These are phyloP conservation scores for Parathielavia appendiculata DNA, from an alignment of 495 filamentous ascomycete genomes.

Conservation along the genomic window DNA sequence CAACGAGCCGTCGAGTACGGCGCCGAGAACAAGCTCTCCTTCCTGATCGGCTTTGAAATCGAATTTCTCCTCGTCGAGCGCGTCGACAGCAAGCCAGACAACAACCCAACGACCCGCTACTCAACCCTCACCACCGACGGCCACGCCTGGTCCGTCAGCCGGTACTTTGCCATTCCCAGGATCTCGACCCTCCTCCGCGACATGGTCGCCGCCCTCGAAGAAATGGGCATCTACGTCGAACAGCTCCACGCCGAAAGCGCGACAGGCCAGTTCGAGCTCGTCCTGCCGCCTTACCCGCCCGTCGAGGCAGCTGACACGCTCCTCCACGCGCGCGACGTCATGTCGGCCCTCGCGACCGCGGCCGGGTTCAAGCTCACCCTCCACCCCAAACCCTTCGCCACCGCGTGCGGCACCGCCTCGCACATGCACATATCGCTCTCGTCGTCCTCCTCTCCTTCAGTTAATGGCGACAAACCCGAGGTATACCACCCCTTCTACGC, in stretches of 20 bases:
- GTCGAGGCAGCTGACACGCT: conserved; percentile 68
- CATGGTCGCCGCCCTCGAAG: conserved; percentile 52
- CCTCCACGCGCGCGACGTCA: conserved; percentile 64
- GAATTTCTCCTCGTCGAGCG: conserved; percentile 68
- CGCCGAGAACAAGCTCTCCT: conserved; percentile 41
- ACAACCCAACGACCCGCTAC: conserved; percentile 27
- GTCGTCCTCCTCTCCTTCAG: conserved; percentile 16
- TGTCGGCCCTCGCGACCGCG: conserved; percentile 52
- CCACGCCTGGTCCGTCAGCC: conserved; percentile 61
- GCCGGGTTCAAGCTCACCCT: conserved; percentile 68
- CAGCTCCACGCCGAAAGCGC: conserved; percentile 76
- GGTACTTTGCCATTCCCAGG: conserved; percentile 49
- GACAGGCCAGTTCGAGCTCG: conserved; percentile 75
- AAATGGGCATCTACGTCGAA: conserved; percentile 60
- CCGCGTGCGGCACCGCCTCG: conserved; percentile 56
- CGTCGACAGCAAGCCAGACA: conserved; percentile 21
- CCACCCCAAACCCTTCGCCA: conserved; percentile 63
- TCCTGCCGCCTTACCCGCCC: conserved; percentile 60
- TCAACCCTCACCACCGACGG: conserved; percentile 35
- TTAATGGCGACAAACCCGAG: conserved; percentile 31
- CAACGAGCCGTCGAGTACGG: conserved; percentile 47
- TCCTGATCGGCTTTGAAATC: conserved; percentile 75
- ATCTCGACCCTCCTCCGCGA: conserved; percentile 59
- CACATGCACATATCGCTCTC: conserved; percentile 66
- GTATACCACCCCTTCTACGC: conserved; percentile 57